Percentiles rank a stretch among this genome's conserved stretches.
These are phyloP conservation scores for Gelatoporia subvermispora DNA, from an alignment of 768 basidiomycete genomes.

Conservation along the genomic window DNA sequence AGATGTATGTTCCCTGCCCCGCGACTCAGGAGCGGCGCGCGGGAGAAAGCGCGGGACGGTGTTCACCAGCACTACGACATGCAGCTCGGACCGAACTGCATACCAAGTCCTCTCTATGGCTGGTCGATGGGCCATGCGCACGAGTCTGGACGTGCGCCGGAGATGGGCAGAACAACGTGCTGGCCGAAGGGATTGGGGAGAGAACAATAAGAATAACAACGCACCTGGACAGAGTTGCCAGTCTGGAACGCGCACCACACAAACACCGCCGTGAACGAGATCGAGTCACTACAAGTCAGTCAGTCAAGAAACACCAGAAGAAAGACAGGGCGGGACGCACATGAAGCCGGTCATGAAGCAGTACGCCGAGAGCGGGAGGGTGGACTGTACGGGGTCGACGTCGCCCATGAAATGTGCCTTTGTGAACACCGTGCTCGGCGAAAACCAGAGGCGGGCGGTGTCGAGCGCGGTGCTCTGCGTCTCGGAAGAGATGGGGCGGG, in stretches of 20 bases:
- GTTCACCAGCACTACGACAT: too few species aligned
- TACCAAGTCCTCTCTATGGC: too few species aligned
- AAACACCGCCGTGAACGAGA: conserved; percentile 75
- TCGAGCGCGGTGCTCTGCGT: conserved; percentile 12
- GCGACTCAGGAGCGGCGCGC: too few species aligned
- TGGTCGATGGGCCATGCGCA: too few species aligned
- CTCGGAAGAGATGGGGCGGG: conserved; percentile 8
- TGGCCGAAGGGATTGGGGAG: background rate
- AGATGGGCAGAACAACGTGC: too few species aligned
- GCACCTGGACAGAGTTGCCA: conserved; percentile 66
- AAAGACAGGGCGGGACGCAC: conserved; percentile 34
- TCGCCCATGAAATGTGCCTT: conserved; percentile 29
- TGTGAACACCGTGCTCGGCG: conserved; percentile 18
- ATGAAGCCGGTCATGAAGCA: conserved; percentile 81
- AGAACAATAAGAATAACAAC: conserved; percentile 12
- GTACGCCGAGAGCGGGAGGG: conserved; percentile 54
- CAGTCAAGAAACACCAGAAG: background rate
- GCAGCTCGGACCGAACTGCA: too few species aligned
- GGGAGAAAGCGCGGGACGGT: too few species aligned
- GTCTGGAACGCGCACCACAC: conserved; percentile 88
- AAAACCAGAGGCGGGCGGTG: conserved; percentile 17
- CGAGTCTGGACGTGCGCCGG: too few species aligned
- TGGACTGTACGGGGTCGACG: conserved; percentile 47
- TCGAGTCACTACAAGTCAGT: conserved; percentile 45
- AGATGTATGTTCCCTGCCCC: too few species aligned